Evolutionary conservation across 2,329 filamentous ascomycete species (phyloP).

Genomic region (Fusarium circinatum): DNA sequence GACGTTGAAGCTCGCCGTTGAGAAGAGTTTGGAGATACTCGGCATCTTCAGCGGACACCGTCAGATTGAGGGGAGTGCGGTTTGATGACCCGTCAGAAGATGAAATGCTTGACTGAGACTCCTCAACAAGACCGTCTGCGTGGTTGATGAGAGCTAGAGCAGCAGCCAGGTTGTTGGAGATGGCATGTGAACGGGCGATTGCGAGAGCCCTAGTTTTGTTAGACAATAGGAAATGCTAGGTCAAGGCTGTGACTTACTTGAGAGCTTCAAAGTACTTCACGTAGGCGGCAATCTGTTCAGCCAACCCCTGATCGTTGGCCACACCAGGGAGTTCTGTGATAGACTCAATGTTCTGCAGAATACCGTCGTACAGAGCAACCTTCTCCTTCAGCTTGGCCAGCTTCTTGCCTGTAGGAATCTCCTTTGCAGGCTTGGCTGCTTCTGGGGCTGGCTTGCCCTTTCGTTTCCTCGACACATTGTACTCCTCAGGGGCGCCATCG

Average conservation of each 20-base stretch:
- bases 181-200: slow-evolving; percentile 83
- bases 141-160: slow-evolving; percentile 86
- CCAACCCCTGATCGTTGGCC: slow-evolving; percentile 81
- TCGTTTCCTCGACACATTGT: slow-evolving; percentile 62
- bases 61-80: slow-evolving; percentile 70
- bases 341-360: slow-evolving; percentile 88
- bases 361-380: slow-evolving; percentile 90
- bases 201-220: slow-evolving; percentile 72
- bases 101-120: slow-evolving; percentile 62
- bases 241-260: slow-evolving; percentile 66
- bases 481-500: slow-evolving; percentile 75
- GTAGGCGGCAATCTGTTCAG: slow-evolving; percentile 81
- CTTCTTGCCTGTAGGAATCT: slow-evolving; percentile 78
- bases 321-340: slow-evolving; percentile 91
- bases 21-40: slow-evolving; percentile 70
- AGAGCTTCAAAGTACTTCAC: slow-evolving; percentile 87
- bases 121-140: slow-evolving; percentile 71
- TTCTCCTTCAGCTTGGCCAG: slow-evolving; percentile 85
- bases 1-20: slow-evolving; percentile 78
- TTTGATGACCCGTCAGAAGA: slow-evolving; percentile 42
- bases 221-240: not conserved
- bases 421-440: slow-evolving; percentile 60
- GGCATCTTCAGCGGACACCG: slow-evolving; percentile 69
- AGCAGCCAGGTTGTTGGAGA: slow-evolving; percentile 77
- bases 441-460: slow-evolving; percentile 49